Percentiles rank a stretch among this genome's conserved stretches.
These are phyloP conservation scores for Emergomyces pasteurianus DNA, from an alignment of 2,329 filamentous ascomycete genomes.

Conservation along the genomic window DNA sequence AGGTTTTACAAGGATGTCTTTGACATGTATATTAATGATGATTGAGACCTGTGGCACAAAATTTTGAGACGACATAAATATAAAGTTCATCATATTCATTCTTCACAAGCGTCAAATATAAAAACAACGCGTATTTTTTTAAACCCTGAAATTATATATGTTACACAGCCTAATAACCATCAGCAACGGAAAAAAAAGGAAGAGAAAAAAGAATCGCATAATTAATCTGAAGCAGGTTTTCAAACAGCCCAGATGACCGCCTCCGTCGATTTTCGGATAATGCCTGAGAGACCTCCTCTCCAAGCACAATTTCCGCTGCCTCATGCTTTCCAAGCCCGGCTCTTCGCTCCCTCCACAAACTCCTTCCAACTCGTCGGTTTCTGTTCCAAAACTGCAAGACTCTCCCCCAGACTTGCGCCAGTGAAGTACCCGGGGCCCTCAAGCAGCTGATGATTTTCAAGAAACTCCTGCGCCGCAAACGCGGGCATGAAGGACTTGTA, in stretches of 20 bases:
- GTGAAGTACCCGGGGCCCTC: slow-evolving; percentile 43
- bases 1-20: slow-evolving; percentile 39
- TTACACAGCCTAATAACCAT: background rate
- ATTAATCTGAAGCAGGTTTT: no score
- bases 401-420: slow-evolving; percentile 23
- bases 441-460: slow-evolving; percentile 43
- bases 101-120: background rate
- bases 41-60: slow-evolving; percentile 7
- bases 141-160: no score
- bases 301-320: background rate
- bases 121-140: no score
- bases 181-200: no score
- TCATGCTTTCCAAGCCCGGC: background rate
- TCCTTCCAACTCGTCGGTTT: slow-evolving; percentile 19
- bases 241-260: no score
- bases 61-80: background rate
- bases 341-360: slow-evolving; percentile 12
- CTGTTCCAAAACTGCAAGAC: slow-evolving; percentile 15
- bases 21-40: slow-evolving; percentile 37
- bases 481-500: slow-evolving; percentile 19
- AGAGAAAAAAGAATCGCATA: no score
- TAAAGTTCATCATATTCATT: background rate
- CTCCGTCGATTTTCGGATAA: no score
- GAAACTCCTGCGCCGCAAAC: slow-evolving; percentile 33
- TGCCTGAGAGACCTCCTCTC: no score